phyloP scores from a whole-genome alignment of 345 rosid genomes.

The Brassica carinata region DNA sequence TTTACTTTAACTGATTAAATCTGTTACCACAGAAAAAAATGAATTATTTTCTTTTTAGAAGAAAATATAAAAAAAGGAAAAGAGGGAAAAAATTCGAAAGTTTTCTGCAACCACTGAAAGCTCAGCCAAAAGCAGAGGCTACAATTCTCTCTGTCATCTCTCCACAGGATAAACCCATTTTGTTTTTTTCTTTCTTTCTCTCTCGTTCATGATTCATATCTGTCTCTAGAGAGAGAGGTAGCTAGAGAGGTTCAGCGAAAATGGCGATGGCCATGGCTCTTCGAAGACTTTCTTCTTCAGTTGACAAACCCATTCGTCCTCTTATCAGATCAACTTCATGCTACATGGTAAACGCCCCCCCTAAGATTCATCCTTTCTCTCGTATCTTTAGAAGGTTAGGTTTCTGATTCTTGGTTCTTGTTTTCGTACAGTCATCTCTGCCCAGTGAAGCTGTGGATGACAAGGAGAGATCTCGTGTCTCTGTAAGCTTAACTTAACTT shows the following conservation, averaged over 20 bases:
- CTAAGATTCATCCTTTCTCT: not conserved
- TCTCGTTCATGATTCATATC: slow-evolving; percentile 14
- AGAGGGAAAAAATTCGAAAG: slow-evolving; percentile 23
- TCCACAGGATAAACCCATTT: slow-evolving; percentile 26
- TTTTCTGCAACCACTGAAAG: slow-evolving; percentile 48
- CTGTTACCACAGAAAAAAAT: not conserved
- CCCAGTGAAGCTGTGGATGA: slow-evolving; percentile 92
- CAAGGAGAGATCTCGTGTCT: slow-evolving; percentile 69
- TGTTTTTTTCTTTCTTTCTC: not conserved
- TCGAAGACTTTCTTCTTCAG: slow-evolving; percentile 86
- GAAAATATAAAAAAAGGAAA: slow-evolving; percentile 16
- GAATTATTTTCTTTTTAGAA: not conserved
- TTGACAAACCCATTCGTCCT: slow-evolving; percentile 80
- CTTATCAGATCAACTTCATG: slow-evolving; percentile 64
- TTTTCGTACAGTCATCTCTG: slow-evolving; percentile 69
- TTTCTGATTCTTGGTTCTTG: slow-evolving; percentile 11
- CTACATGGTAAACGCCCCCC: slow-evolving; percentile 51
- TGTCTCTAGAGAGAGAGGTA: slow-evolving; percentile 27
- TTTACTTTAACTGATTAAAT: too few species aligned
- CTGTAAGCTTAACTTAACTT: slow-evolving; percentile 49
- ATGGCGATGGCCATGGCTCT: slow-evolving; percentile 98
- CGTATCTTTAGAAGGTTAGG: not conserved
- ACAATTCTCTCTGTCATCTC: slow-evolving; percentile 29
- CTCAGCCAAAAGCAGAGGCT: slow-evolving; percentile 45
- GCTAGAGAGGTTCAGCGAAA: slow-evolving; percentile 21